Percentiles rank a stretch among this genome's conserved stretches.
Evolutionary conservation across 805 yeast species (phyloP).

Genomic region (Wickerhamiella vanderwaltii): DNA sequence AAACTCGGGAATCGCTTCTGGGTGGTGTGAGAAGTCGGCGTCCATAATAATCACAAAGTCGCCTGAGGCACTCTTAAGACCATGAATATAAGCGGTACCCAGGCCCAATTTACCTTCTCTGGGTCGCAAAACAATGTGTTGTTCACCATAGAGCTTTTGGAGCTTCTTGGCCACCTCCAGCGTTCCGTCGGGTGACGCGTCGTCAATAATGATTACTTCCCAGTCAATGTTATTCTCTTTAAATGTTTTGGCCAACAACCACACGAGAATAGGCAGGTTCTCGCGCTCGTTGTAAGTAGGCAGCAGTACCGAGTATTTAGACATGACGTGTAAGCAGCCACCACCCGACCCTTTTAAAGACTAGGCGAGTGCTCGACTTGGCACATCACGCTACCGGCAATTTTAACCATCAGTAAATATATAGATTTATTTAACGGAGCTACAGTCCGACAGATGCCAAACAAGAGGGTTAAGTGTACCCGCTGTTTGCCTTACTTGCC

Average conservation of each 20-base stretch:
- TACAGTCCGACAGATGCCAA: too few relatives aligned
- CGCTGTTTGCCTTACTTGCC: too few relatives aligned
- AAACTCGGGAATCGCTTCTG: conserved; percentile 66
- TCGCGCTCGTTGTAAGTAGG: conserved; percentile 70
- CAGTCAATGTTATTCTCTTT: conserved; percentile 44
- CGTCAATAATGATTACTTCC: conserved; percentile 72
- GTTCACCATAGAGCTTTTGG: conserved; percentile 28
- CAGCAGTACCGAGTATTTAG: conserved; percentile 58
- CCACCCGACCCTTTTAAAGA: too few relatives aligned
- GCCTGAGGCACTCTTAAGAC: conserved; percentile 57
- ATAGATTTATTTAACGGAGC: too few relatives aligned
- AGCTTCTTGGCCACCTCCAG: conserved; percentile 57
- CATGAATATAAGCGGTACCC: conserved; percentile 74
- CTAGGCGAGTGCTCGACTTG: too few relatives aligned
- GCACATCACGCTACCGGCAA: too few relatives aligned
- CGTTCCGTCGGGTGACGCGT: conserved; percentile 72
- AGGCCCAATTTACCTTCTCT: conserved; percentile 69
- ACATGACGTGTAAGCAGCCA: conserved; percentile 15
- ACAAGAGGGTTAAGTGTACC: too few relatives aligned
- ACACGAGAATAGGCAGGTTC: conserved; percentile 55
- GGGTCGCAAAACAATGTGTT: conserved; percentile 50
- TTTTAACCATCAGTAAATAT: too few relatives aligned
- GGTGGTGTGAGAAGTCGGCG: conserved; percentile 68
- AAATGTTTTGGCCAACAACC: conserved; percentile 59
- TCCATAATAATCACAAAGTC: conserved; percentile 72